A percentile compares a stretch with the other conserved stretches of the same genome.
phyloP scores from a whole-genome alignment of 805 yeast genomes.

The Pichia rugopelliculosa region DNA sequence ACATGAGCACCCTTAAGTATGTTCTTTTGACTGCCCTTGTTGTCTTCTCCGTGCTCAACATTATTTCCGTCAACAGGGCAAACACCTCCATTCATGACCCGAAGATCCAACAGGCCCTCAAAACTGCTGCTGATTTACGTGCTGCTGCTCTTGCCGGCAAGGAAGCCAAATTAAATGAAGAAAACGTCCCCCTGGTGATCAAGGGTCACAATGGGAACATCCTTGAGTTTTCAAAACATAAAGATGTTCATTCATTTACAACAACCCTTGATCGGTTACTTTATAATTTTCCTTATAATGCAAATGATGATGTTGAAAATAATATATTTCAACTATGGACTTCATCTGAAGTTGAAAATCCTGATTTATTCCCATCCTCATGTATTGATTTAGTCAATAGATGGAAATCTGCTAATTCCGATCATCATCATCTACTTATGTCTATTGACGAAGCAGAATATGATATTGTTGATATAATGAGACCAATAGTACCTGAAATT shows the following conservation, averaged over 20 bases:
- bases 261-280: constrained; percentile 25
- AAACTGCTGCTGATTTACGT: constrained; percentile 1
- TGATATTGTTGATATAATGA: constrained; percentile 23
- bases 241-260: constrained; percentile 24
- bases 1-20: background rate
- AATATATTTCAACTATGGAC: constrained; percentile 28
- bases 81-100: constrained; percentile 5
- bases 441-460: constrained; percentile 26
- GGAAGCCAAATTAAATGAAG: background rate
- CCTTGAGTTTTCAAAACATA: constrained; percentile 17
- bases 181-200: background rate
- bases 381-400: constrained; percentile 25
- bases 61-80: constrained; percentile 5
- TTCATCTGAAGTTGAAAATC: constrained; percentile 10
- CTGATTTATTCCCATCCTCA: constrained; percentile 19
- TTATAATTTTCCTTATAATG: constrained; percentile 25
- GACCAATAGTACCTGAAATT: constrained; percentile 40
- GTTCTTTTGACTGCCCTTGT: constrained; percentile 8
- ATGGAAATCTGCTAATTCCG: constrained; percentile 28
- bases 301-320: constrained; percentile 21
- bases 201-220: constrained; percentile 5
- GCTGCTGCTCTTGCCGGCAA: background rate
- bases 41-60: constrained; percentile 8
- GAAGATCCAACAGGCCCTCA: constrained; percentile 4
- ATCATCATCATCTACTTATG: constrained; percentile 22